Evolutionary conservation across 2,329 filamentous ascomycete genomes (phyloP).

Genomic region (Fusarium pilosicola): DNA sequence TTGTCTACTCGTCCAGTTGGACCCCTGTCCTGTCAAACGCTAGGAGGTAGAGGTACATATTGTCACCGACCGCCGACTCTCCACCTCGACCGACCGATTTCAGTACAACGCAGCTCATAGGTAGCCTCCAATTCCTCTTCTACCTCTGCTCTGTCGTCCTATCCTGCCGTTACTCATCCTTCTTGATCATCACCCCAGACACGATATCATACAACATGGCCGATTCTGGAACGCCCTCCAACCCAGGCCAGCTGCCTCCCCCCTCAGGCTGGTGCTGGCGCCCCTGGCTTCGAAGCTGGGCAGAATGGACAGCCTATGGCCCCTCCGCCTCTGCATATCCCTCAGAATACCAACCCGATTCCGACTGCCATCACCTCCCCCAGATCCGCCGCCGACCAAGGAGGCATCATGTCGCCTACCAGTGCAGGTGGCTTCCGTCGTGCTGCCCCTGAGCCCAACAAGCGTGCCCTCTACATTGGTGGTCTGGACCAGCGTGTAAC

Average conservation of each 20-base stretch:
- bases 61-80: conserved; percentile 44
- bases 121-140: conserved; percentile 40
- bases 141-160: conserved; percentile 35
- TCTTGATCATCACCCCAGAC: conserved; percentile 24
- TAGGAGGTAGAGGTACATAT: conserved; percentile 41
- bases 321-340: conserved; percentile 90
- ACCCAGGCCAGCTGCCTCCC: conserved; percentile 73
- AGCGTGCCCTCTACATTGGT: conserved; percentile 95
- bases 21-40: conserved; percentile 42
- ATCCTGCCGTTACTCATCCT: conserved; percentile 21
- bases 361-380: conserved; percentile 92
- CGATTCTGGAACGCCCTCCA: conserved; percentile 74
- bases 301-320: conserved; percentile 83
- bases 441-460: conserved; percentile 96
- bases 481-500: conserved; percentile 95
- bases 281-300: conserved; percentile 79
- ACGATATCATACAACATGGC: conserved; percentile 69
- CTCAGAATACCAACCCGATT: conserved; percentile 95
- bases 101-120: conserved; percentile 39
- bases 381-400: conserved; percentile 73
- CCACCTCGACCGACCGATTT: conserved; percentile 44
- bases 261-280: conserved; percentile 73
- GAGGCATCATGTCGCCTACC: conserved; percentile 83
- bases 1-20: conserved; percentile 26
- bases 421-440: conserved; percentile 86